Base-by-base conservation (phyloP, 1,284 basidiomycete species). In the Cystobasidium pallidum region DNA sequence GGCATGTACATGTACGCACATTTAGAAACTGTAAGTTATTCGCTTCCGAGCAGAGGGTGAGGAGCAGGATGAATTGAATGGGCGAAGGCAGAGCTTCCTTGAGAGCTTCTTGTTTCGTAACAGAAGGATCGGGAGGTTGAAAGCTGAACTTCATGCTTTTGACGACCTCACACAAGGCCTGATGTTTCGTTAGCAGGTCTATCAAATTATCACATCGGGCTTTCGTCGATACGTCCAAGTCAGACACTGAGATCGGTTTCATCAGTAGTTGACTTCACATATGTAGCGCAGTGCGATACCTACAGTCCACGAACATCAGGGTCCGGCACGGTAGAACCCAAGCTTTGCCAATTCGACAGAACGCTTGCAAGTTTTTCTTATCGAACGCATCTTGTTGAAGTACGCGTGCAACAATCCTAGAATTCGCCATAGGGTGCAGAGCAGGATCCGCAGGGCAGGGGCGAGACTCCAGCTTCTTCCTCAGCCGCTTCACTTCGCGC, bases 51-150 rank as follows among this genome's bases (percentile, higher is more conserved):
- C 67, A 70, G 10, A 70, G 39, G 4, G 67, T 70, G n/a, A 70
- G 24, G 28, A 70, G 67, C 30, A 70, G 58, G 2, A 70, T 70
- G 57, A 70, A 62, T 24, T 70, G 67, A 15, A 70, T 41, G 2
- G 67, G 67, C 11, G 67, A 61, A 51, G 67, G 67, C 32, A 70
- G 58, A 28, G 49, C 52, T 21, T 70, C 67, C 3, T 52, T 55
- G 21, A 70, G 32, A 2, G 67, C 67, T 17, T 43, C 58, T 34
- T 34, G 32, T 34, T 62, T 61, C n/a, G 39, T n/a, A 2, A 26
- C 47, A 34, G 67, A 47, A n/a, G 67, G 67, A 41, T 70, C 67
- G n/a, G 57, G 43, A 51, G 67, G 67, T 47, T 70, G 67, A 57
- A 70, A 70, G 45, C 43, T 62, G 67, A 70, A 70, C 19, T 52